Conservation (phyloP, 75 land plant genomes). For the Pinus albicaulis region DNA sequence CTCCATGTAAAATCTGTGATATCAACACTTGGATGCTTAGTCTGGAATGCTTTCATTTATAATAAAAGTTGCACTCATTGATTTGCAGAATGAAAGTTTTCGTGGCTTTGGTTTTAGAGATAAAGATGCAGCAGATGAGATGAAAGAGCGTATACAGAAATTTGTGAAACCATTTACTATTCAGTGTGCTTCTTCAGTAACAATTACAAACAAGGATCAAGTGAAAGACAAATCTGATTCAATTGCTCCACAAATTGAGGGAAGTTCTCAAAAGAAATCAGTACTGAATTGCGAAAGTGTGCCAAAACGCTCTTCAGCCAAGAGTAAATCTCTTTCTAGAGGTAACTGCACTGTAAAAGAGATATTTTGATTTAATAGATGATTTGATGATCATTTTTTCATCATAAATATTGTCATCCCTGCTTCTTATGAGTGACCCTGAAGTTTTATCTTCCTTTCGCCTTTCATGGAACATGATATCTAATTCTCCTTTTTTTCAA, state of each 20-base stretch:
- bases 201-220: not conserved
- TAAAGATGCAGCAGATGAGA: slow-evolving; percentile 22
- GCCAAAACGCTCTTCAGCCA: slow-evolving; percentile 22
- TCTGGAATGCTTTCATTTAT: not conserved
- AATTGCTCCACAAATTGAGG: not conserved
- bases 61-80: not conserved
- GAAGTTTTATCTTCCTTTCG: no score
- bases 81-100: slow-evolving; percentile 39
- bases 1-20: no score
- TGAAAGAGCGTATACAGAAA: slow-evolving; percentile 28
- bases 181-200: not conserved
- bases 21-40: no score
- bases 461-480: not conserved
- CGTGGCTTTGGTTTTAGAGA: slow-evolving; percentile 43
- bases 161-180: slow-evolving; percentile 26
- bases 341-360: not conserved
- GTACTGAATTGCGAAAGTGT: slow-evolving; percentile 18
- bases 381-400: not conserved
- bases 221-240: not conserved
- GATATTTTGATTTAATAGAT: not conserved
- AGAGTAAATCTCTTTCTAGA: not conserved
- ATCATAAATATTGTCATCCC: not conserved
- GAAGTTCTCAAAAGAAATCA: not conserved
- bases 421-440: no score
- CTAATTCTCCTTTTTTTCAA: slow-evolving; percentile 5